Percentiles rank a stretch among this genome's conserved stretches.
Conservation (phyloP, 805 yeast genomes). For the Komagataella kurtzmanii region DNA sequence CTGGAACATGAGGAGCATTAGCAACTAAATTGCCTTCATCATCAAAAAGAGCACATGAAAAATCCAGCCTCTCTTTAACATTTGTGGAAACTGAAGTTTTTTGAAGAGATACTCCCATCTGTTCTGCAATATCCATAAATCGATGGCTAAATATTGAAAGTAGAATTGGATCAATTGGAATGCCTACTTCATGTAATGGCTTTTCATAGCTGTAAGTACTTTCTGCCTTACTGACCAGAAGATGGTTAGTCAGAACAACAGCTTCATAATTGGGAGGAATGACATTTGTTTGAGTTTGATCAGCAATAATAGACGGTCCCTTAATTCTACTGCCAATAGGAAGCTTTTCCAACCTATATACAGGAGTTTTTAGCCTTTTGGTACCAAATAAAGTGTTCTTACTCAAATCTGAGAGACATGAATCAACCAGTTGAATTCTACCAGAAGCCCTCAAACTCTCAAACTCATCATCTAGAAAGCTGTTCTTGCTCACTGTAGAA, state of each 20-base stretch:
- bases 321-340: slow-evolving; percentile 33
- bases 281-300: slow-evolving; percentile 70
- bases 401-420: slow-evolving; percentile 16
- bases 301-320: slow-evolving; percentile 74
- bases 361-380: slow-evolving; percentile 34
- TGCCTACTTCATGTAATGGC: slow-evolving; percentile 4
- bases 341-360: slow-evolving; percentile 42
- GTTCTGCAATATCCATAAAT: slow-evolving; percentile 86
- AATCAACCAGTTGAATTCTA: slow-evolving; percentile 10
- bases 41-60: slow-evolving; percentile 75
- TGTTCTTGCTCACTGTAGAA: slow-evolving; percentile 6
- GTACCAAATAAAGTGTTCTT: slow-evolving; percentile 46
- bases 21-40: slow-evolving; percentile 70
- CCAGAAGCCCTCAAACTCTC: slow-evolving; percentile 15
- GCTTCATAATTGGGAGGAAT: slow-evolving; percentile 52
- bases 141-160: slow-evolving; percentile 72
- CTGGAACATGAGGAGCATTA: slow-evolving; percentile 83
- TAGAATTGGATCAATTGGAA: slow-evolving; percentile 49
- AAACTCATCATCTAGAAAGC: slow-evolving; percentile 37
- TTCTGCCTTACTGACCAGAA: slow-evolving; percentile 26
- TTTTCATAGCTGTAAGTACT: slow-evolving; percentile 3
- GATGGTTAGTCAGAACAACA: slow-evolving; percentile 42
- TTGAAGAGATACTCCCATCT: slow-evolving; percentile 72
- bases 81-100: slow-evolving; percentile 74
- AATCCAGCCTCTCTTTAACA: slow-evolving; percentile 73